Conservation (phyloP, 108 stramenopile genomes). For the Nitzschia sp. region DNA sequence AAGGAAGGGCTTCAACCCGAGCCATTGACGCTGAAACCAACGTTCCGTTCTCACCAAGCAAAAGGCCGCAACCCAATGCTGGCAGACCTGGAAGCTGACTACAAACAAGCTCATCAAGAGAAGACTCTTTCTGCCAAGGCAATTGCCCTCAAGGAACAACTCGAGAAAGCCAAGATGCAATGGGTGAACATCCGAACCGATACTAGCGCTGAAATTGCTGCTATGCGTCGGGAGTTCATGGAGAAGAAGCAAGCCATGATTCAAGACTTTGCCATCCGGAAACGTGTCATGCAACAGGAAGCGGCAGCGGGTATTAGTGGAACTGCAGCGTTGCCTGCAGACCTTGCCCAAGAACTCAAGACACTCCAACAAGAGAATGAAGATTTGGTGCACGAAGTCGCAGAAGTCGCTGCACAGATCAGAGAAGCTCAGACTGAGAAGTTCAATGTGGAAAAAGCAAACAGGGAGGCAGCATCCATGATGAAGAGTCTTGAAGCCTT, state of each 20-base stretch:
- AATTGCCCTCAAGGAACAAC: neutral
- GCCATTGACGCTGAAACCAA: no score
- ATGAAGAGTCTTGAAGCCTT: neutral
- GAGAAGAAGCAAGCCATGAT: neutral
- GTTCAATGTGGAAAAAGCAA: neutral
- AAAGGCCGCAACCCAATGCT: neutral
- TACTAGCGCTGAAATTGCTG: neutral
- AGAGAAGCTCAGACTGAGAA: neutral
- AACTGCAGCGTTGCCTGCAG: neutral
- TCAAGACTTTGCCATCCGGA: neutral
- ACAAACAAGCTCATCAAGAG: neutral
- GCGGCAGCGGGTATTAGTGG: neutral
- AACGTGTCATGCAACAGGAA: neutral
- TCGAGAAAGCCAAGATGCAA: neutral
- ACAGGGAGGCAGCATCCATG: neutral
- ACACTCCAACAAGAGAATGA: neutral
- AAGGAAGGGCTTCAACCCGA: no score
- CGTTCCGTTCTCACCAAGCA: neutral
- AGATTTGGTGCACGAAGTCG: neutral
- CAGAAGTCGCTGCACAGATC: neutral
- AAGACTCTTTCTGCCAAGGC: neutral
- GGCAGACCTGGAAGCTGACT: neutral
- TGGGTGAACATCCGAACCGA: neutral
- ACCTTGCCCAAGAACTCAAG: neutral
- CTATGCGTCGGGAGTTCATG: neutral